Percentiles rank a stretch among this genome's conserved stretches.
These are phyloP conservation scores for Pulveroboletus sp. DNA, from an alignment of 768 basidiomycete genomes.

Conservation along the genomic window DNA sequence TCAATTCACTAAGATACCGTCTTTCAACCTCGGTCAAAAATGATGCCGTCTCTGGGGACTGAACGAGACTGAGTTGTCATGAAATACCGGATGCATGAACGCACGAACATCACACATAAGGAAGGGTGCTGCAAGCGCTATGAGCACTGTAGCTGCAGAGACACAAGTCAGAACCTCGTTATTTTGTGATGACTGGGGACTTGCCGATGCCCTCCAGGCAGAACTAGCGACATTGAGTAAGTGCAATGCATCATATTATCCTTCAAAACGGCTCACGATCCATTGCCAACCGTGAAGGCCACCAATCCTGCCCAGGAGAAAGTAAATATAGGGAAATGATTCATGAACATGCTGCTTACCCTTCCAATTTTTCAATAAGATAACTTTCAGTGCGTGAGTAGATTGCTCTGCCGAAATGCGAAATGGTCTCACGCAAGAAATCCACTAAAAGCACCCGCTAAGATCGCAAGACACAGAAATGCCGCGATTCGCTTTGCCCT, in stretches of 20 bases:
- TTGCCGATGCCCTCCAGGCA: constrained; percentile 23
- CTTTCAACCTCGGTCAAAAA: constrained; percentile 31
- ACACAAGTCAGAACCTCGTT: neutral
- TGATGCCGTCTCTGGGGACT: constrained; percentile 12
- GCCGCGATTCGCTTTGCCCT: constrained; percentile 52
- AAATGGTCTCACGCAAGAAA: constrained; percentile 38
- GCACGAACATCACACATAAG: constrained; percentile 46
- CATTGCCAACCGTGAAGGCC: constrained; percentile 36
- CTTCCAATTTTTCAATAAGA: constrained; percentile 31
- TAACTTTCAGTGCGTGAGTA: constrained; percentile 26
- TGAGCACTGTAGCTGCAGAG: constrained; percentile 7
- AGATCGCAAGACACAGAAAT: constrained; percentile 54
- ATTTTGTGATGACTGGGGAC: neutral
- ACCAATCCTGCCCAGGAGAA: constrained; percentile 15
- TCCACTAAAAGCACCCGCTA: constrained; percentile 47
- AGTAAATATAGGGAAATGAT: neutral
- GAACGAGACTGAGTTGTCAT: neutral
- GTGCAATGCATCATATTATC: neutral
- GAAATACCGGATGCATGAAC: neutral
- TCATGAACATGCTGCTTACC: constrained; percentile 23
- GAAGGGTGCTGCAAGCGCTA: constrained; percentile 33
- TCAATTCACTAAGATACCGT: constrained; percentile 31
- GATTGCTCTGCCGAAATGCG: neutral
- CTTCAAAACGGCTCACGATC: constrained; percentile 25
- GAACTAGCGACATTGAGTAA: constrained; percentile 20